Percentiles rank a stretch among this genome's conserved stretches.
phyloP scores from a whole-genome alignment of 116 monocot species.

The Posidonia oceanica region DNA sequence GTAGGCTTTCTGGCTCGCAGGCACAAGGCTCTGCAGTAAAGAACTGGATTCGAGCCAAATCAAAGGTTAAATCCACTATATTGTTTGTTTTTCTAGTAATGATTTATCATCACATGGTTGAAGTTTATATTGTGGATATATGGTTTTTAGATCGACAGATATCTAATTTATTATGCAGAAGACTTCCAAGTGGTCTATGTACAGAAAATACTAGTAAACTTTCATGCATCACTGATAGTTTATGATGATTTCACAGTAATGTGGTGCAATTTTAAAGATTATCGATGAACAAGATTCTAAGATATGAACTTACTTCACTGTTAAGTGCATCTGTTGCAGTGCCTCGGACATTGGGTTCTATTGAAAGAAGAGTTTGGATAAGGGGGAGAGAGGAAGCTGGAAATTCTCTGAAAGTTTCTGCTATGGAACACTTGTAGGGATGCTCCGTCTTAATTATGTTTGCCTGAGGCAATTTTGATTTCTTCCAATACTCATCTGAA shows the following conservation, averaged over 20 bases:
- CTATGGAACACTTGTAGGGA: slow-evolving; percentile 37
- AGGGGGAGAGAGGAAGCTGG: slow-evolving; percentile 47
- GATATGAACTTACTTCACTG: slow-evolving; percentile 38
- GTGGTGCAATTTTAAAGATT: background rate
- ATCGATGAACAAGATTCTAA: background rate
- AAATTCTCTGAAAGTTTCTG: slow-evolving; percentile 64
- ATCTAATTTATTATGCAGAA: no score
- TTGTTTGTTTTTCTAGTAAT: background rate
- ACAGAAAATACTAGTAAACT: no score
- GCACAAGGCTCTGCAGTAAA: slow-evolving; percentile 56
- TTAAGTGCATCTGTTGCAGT: slow-evolving; percentile 58
- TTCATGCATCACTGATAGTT: background rate
- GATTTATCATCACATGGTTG: no score
- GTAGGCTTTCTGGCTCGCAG: slow-evolving; percentile 67
- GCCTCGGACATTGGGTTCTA: slow-evolving; percentile 59
- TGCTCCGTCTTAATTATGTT: slow-evolving; percentile 59
- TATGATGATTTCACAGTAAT: background rate
- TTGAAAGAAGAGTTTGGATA: slow-evolving; percentile 55
- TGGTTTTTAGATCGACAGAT: no score
- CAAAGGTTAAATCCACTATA: background rate
- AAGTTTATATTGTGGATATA: no score
- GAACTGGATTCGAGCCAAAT: slow-evolving; percentile 38
- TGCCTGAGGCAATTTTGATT: slow-evolving; percentile 52
- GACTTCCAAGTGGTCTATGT: no score
- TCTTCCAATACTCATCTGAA: slow-evolving; percentile 67